Percentiles rank a stretch among this genome's conserved stretches.
Evolutionary conservation across 108 stramenopile genomes (phyloP).

Genomic region (Cafeteria roenbergensis): DNA sequence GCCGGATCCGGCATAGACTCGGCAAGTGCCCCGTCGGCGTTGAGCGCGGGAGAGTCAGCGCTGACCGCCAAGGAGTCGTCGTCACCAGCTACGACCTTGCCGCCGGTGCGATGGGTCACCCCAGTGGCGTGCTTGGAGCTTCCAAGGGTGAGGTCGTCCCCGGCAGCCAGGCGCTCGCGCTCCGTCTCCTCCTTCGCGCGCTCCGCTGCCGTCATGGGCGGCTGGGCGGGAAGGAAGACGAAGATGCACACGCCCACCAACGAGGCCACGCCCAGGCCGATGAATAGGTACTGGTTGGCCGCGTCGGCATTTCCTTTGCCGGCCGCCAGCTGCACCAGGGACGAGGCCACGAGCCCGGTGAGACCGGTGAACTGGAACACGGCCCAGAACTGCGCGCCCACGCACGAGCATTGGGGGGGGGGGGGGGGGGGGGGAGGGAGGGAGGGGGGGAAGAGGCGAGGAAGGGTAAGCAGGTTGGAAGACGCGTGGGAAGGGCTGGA

Average conservation of each 20-base stretch:
- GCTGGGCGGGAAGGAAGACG: too few relatives aligned
- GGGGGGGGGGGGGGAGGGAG: neutral
- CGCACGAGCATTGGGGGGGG: neutral
- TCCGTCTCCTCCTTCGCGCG: neutral
- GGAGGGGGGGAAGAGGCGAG: too few relatives aligned
- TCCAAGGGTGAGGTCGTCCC: neutral
- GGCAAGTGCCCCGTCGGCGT: neutral
- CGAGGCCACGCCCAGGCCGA: neutral
- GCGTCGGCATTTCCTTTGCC: neutral
- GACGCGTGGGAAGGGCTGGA: too few relatives aligned
- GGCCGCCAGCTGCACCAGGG: neutral
- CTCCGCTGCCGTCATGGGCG: neutral
- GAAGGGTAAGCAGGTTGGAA: too few relatives aligned
- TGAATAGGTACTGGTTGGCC: neutral
- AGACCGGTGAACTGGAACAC: constrained; percentile 1
- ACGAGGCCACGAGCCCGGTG: neutral
- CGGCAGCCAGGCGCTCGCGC: neutral
- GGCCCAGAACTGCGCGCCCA: neutral
- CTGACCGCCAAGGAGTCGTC: neutral
- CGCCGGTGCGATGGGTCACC: neutral
- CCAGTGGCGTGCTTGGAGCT: neutral
- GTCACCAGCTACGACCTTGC: neutral
- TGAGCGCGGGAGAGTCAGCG: neutral
- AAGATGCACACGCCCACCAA: neutral
- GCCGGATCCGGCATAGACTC: neutral